Conservation (phyloP, 1,284 basidiomycete genomes). For the Fomitopsis pinicola region DNA sequence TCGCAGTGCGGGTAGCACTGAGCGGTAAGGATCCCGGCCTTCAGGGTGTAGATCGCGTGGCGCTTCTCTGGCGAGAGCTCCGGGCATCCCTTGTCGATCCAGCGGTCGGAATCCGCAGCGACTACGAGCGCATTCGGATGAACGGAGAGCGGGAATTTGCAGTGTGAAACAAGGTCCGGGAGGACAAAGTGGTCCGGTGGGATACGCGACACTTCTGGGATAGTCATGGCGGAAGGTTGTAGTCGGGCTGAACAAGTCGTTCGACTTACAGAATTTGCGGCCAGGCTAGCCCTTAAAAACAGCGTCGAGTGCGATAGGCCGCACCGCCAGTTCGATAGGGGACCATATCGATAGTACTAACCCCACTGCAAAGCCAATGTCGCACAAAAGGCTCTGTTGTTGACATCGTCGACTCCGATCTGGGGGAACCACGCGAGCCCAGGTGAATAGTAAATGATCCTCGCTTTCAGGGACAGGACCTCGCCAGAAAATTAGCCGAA, state of each 20-base stretch:
- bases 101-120: constrained; percentile 51
- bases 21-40: constrained; percentile 64
- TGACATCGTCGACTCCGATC: neutral
- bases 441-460: neutral
- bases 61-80: constrained; percentile 36
- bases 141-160: constrained; percentile 49
- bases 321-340: neutral
- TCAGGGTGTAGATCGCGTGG: constrained; percentile 49
- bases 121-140: constrained; percentile 51
- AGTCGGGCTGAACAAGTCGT: neutral
- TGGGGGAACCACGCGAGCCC: neutral
- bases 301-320: neutral
- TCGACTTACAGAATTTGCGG: neutral
- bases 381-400: neutral
- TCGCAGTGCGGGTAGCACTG: constrained; percentile 56
- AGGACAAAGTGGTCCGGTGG: constrained; percentile 41
- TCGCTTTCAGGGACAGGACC: neutral
- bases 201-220: neutral
- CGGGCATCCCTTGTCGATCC: constrained; percentile 54
- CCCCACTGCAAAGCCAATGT: neutral
- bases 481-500: neutral
- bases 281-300: neutral
- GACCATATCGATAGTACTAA: neutral
- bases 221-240: neutral
- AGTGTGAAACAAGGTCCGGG: constrained; percentile 62